Evolutionary conservation across 768 basidiomycete species (phyloP).

Genomic region (Boletus sensibilis): DNA sequence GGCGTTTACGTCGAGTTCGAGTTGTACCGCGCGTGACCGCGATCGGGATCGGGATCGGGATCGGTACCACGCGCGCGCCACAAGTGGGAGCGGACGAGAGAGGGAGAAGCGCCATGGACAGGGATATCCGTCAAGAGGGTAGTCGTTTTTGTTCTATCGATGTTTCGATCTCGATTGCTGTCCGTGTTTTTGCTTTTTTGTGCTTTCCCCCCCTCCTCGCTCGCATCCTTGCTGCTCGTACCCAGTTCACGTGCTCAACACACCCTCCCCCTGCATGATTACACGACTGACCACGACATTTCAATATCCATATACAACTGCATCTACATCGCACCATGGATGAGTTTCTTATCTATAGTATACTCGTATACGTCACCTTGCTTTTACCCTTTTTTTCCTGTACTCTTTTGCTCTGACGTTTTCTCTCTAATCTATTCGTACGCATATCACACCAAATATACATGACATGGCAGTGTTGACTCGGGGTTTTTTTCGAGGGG

Average conservation of each 20-base stretch:
- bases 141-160: neutral
- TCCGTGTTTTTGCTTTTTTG: neutral
- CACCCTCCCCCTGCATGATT: neutral
- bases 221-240: neutral
- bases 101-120: conserved; percentile 18
- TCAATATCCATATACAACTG: neutral
- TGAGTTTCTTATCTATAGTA: neutral
- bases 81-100: conserved; percentile 7
- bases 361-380: neutral
- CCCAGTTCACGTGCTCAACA: no score
- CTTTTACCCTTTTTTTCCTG: no score
- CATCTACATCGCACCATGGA: conserved; percentile 3
- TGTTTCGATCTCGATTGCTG: neutral
- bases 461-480: neutral
- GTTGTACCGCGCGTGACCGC: conserved; percentile 17
- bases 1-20: conserved; percentile 30
- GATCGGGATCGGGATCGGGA: conserved; percentile 16
- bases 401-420: neutral
- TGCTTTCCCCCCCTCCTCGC: neutral
- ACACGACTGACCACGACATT: neutral
- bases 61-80: conserved; percentile 15
- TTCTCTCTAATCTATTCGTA: neutral
- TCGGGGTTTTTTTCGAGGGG: no score
- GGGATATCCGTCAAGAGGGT: conserved; percentile 14
- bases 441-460: neutral